Evolutionary conservation across 2,329 filamentous ascomycete species (phyloP), one percentile per base, ranked within the genome.

Genomic region (Ophiostoma quercus): DNA sequence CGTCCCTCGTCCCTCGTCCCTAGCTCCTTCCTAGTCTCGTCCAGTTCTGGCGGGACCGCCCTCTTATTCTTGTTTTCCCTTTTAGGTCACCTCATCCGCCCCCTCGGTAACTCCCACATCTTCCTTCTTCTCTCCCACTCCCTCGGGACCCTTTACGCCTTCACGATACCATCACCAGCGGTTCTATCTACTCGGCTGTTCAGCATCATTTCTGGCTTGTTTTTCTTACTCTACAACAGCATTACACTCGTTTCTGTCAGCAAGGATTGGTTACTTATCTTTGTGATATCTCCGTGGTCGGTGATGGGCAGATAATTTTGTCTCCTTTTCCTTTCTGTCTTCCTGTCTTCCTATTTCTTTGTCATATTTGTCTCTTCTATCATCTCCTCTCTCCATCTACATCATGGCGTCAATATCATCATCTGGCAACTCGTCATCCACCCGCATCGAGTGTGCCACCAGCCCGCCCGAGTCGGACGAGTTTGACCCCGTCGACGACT

Each of bases 401-500:
- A 29, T 11, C 12, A 62, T 62, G 57, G 57, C 57, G 12, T 62
- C 57, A 16, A 34, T 62, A 62, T 62, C 57, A 16, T 62, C 57
- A 4, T 62, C 62, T 12, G 54, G 12, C 32, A 16, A 41, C n/a
- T 62, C 32, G 34, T 37, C 62, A 14, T 37, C 34, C 32, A 39
- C 22, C 37, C 37, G n/a, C 12, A 73, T 74, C 67, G 74, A 74
- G 68, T 62, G 11, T 62, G 69, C 71, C n/a, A 71, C 72, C 29
- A 73, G 63, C 70, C 66, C 71, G n/a, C 65, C 68, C 60, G 74
- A 72, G 9, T 66, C 69, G 7, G 71, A 74, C 71, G 74, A 74
- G 71, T 75, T 74, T 39, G 74, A 74, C n/a, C 22, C 41, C 12
- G 67, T 70, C 16, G 73, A 72, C 29, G 74, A 73, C 65, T 75